A percentile compares a stretch with the other conserved stretches of the same genome.
Evolutionary conservation across 192 early-diverging fungal species (phyloP).

Genomic region (Pilobolus umbonatus): DNA sequence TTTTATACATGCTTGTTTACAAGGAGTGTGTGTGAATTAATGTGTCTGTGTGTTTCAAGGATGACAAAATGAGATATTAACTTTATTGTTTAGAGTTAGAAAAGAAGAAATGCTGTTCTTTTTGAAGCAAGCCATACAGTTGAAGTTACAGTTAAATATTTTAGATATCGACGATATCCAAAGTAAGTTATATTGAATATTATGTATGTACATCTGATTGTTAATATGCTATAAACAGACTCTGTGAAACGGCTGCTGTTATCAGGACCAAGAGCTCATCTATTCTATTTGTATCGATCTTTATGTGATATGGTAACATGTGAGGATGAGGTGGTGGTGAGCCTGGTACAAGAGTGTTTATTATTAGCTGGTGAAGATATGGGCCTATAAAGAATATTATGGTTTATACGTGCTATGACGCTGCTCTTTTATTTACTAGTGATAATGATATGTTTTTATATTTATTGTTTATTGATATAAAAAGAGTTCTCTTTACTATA

Average conservation of each 20-base stretch:
- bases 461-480: conserved; percentile 4
- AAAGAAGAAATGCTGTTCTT: conserved; percentile 56
- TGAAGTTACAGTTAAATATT: conserved; percentile 44
- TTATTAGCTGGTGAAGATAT: conserved; percentile 27
- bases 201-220: neutral
- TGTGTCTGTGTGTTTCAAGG: neutral
- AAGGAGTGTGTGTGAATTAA: neutral
- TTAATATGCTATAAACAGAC: conserved; percentile 32
- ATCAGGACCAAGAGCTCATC: conserved; percentile 52
- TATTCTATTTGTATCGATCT: conserved; percentile 66
- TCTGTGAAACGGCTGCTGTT: conserved; percentile 48
- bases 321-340: conserved; percentile 35
- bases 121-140: conserved; percentile 42
- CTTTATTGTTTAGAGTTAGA: conserved; percentile 41
- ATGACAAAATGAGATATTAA: neutral
- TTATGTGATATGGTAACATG: conserved; percentile 55
- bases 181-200: conserved; percentile 13
- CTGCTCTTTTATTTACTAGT: conserved; percentile 2
- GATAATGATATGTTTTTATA: neutral
- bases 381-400: conserved; percentile 14
- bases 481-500: neutral
- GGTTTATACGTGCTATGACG: neutral
- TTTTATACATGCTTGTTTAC: neutral
- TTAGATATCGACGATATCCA: conserved; percentile 17
- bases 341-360: conserved; percentile 26